These are phyloP conservation scores for Lactarius sanguifluus DNA, from an alignment of 768 basidiomycete genomes.

Conservation along the genomic window DNA sequence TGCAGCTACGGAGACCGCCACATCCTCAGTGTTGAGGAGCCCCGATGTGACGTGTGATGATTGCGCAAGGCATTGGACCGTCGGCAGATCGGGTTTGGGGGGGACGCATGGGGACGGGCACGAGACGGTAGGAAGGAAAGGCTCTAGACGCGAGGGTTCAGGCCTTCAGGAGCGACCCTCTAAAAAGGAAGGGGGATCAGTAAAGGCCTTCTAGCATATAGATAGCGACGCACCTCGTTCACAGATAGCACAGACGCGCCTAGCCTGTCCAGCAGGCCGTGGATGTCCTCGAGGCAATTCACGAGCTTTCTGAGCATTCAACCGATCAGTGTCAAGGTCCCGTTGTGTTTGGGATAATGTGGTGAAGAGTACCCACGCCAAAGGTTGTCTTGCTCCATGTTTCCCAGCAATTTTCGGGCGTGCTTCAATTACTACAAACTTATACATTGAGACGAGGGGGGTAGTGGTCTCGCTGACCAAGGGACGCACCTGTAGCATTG, in stretches of 20 bases:
- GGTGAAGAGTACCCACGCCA: too few species aligned
- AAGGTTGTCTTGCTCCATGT: too few species aligned
- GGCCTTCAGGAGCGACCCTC: conserved; percentile 41
- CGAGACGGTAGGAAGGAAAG: neutral
- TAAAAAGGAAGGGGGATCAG: conserved; percentile 29
- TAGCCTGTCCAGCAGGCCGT: conserved; percentile 52
- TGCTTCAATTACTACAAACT: neutral
- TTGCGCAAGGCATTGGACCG: conserved; percentile 10
- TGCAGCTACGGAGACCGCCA: too few species aligned
- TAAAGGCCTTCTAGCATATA: too few species aligned
- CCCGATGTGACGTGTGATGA: conserved; percentile 31
- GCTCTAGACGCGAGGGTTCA: conserved; percentile 32
- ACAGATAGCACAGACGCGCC: conserved; percentile 27
- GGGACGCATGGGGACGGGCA: neutral
- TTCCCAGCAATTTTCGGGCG: too few species aligned
- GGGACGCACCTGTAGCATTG: neutral
- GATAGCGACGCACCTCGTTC: too few species aligned
- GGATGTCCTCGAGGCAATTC: conserved; percentile 46
- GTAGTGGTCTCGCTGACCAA: neutral
- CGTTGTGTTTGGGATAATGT: neutral
- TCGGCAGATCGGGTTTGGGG: conserved; percentile 36
- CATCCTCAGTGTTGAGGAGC: neutral
- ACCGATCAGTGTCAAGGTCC: conserved; percentile 30
- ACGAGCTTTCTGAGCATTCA: conserved; percentile 41
- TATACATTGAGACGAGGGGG: neutral